Evolutionary conservation across 768 basidiomycete genomes (phyloP), one percentile per base, ranked within the genome.

Genomic region (Steccherinum ochraceum): DNA sequence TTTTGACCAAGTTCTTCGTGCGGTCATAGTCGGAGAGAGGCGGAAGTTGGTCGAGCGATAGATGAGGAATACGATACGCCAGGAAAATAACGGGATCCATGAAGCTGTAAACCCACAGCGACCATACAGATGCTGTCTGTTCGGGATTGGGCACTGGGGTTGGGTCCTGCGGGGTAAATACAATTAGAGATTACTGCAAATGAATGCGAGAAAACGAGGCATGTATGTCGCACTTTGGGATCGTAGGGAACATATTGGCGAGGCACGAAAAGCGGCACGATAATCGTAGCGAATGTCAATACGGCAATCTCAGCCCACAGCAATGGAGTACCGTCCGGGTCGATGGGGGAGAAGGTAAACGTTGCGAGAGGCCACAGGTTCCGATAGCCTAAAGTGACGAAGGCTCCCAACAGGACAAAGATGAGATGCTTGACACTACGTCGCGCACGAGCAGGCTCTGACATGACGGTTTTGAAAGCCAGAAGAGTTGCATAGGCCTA

Each of bases 321-420:
- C 30, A 78, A 52, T 51, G 61, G 56, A 21, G 64, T 57, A 56
- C 77, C 76, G 1, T 61, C 61, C 4, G 60, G 54, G 56, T 86
- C 84, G 19, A 64, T 52, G 13, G 82, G 79, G 13, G 49, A 40
- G 24, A 71, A 63, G 12, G 69, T 71, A 61, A 70, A 81, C 0
- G 81, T 84, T n/a, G 71, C 62, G 12, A 85, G 56, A n/a, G 84
- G 84, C 59, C 71, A 82, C 3, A 86, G 48, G 56, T 79, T 74
- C 21, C 83, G 73, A 56, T 79, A 81, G 25, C 64, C 64, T 58
- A 75, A 84, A 10, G 80, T 68, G 18, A 59, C 60, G 54, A 76
- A 74, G 7, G 69, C 69, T 23, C 67, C 64, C 16, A 81, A 56
- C 11, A 84, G 64, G 1, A 84, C 57, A n/a, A 67, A 59, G 50